Conservation (phyloP, 495 filamentous ascomycete species). For the Penicillium angulare region DNA sequence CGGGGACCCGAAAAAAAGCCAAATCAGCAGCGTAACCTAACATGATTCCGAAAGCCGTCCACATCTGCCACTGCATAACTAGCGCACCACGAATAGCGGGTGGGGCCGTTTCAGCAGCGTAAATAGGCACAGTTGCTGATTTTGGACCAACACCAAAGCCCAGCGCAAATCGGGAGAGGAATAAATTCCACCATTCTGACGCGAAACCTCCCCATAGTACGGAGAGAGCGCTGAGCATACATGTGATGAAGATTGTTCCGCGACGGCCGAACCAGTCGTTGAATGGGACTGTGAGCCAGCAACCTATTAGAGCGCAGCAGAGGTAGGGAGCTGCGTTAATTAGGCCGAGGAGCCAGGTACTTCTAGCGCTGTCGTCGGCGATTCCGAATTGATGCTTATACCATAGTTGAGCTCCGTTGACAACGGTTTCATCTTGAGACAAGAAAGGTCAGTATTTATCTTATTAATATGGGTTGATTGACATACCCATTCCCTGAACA, state of each 20-base stretch:
- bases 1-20: slow-evolving; percentile 64
- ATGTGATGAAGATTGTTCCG: slow-evolving; percentile 80
- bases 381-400: slow-evolving; percentile 71
- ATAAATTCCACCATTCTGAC: slow-evolving; percentile 73
- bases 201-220: slow-evolving; percentile 78
- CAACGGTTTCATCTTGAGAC: slow-evolving; percentile 65
- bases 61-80: slow-evolving; percentile 85
- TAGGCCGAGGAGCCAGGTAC: slow-evolving; percentile 67
- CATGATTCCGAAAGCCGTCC: slow-evolving; percentile 84
- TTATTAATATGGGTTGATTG: slow-evolving; percentile 1
- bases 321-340: slow-evolving; percentile 64
- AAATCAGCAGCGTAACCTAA: slow-evolving; percentile 71
- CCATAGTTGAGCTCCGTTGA: slow-evolving; percentile 77
- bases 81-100: slow-evolving; percentile 71
- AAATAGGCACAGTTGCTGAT: slow-evolving; percentile 75
- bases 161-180: slow-evolving; percentile 67
- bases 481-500: slow-evolving; percentile 69
- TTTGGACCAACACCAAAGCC: slow-evolving; percentile 82
- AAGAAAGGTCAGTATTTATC: not conserved
- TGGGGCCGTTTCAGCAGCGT: slow-evolving; percentile 74
- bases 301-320: slow-evolving; percentile 72
- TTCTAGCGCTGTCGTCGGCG: slow-evolving; percentile 33
- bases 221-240: slow-evolving; percentile 60
- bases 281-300: slow-evolving; percentile 80
- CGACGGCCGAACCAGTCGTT: slow-evolving; percentile 79